Evolutionary conservation across 1,284 basidiomycete genomes (phyloP).

Genomic region (Microbotryomycetes sp.): DNA sequence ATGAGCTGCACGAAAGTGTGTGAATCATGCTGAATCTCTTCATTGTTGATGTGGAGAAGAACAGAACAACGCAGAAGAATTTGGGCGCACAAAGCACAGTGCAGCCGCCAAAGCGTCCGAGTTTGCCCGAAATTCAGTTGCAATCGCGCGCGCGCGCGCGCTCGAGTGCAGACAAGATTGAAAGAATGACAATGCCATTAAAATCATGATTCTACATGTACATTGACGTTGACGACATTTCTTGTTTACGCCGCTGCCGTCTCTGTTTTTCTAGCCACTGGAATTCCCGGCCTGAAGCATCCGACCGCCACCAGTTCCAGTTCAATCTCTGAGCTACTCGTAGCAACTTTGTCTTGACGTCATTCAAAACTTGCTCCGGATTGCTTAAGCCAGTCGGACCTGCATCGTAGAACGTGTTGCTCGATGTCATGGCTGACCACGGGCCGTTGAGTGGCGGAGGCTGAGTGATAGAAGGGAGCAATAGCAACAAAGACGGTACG

Average conservation of each 20-base stretch:
- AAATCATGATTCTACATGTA: slow-evolving; percentile 3
- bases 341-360: slow-evolving; percentile 5
- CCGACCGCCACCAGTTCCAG: slow-evolving; percentile 27
- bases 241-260: slow-evolving; percentile 11
- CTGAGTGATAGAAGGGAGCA: slow-evolving; percentile 21
- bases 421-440: slow-evolving; percentile 7
- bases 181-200: too few species aligned
- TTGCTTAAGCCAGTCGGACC: slow-evolving; percentile 22
- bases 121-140: too few species aligned
- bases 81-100: too few species aligned
- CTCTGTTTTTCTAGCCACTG: slow-evolving; percentile 24
- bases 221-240: slow-evolving; percentile 24
- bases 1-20: too few species aligned
- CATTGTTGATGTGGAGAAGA: too few species aligned
- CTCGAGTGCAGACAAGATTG: too few species aligned
- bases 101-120: too few species aligned
- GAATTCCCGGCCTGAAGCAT: slow-evolving; percentile 17
- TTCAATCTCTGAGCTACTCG: slow-evolving; percentile 4
- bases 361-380: slow-evolving; percentile 10
- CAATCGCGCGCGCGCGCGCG: too few species aligned
- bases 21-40: too few species aligned
- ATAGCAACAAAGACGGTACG: slow-evolving; percentile 9
- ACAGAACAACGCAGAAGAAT: too few species aligned
- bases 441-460: slow-evolving; percentile 30
- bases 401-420: slow-evolving; percentile 14